Evolutionary conservation across 169 alveolate species (phyloP).

Genomic region (Eimeria falciformis): DNA sequence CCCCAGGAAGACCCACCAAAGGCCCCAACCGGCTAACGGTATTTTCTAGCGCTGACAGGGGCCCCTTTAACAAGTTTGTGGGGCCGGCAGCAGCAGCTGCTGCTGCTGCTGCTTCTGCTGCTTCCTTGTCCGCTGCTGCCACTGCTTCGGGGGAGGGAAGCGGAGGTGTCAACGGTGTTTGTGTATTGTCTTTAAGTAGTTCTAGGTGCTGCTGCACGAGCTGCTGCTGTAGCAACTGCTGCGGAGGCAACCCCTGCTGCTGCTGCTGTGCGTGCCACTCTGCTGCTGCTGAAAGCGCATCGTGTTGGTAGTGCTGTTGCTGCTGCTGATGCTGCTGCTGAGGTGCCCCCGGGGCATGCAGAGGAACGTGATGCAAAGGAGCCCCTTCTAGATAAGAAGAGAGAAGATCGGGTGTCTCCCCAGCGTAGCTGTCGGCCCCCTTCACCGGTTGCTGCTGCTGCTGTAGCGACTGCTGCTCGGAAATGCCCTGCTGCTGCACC

Average conservation of each 20-base stretch:
- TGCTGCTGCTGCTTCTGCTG: conserved; percentile 46
- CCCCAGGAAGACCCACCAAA: not conserved
- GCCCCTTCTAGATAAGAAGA: conserved; percentile 49
- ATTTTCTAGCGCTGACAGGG: conserved; percentile 14
- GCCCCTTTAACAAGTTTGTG: not conserved
- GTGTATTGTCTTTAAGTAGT: not conserved
- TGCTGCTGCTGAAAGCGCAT: conserved; percentile 38
- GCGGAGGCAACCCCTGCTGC: not conserved
- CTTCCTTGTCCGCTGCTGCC: not conserved
- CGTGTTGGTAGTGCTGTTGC: not conserved
- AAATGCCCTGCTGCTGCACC: conserved; percentile 22
- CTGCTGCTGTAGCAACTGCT: conserved; percentile 41
- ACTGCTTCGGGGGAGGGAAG: not conserved
- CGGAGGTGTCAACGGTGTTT: not conserved
- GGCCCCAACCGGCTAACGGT: conserved; percentile 23
- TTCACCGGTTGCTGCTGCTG: not conserved
- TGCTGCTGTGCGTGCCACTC: conserved; percentile 61
- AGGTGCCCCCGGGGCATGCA: conserved; percentile 38
- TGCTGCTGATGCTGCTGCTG: not conserved
- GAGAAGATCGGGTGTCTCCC: not conserved
- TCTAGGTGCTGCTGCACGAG: conserved; percentile 49
- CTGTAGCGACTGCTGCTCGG: conserved; percentile 18
- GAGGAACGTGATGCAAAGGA: conserved; percentile 2
- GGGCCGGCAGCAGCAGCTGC: not conserved
- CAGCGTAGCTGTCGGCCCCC: not conserved